Evolutionary conservation across 495 filamentous ascomycete genomes (phyloP).

Genomic region (Lophium mytilinum): DNA sequence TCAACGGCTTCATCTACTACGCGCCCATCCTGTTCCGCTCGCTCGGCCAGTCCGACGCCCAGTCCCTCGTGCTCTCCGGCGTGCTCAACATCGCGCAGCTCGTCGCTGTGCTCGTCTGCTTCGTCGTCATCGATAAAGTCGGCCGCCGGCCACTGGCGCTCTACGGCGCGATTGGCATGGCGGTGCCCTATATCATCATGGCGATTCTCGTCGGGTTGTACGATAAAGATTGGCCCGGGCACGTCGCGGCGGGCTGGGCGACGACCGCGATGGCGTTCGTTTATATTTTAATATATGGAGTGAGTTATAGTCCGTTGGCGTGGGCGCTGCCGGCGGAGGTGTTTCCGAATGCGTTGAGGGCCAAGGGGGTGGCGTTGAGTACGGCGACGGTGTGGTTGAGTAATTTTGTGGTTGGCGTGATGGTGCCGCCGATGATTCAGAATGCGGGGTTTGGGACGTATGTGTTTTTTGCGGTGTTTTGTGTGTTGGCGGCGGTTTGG

Average conservation of each 20-base stretch:
- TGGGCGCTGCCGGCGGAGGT: constrained; percentile 27
- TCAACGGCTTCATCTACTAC: constrained; percentile 42
- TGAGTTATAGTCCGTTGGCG: constrained; percentile 22
- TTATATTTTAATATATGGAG: constrained; percentile 24
- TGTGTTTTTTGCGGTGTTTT: constrained; percentile 51
- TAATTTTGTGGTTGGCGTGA: constrained; percentile 50
- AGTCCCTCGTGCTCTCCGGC: constrained; percentile 46
- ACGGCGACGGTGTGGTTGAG: constrained; percentile 50
- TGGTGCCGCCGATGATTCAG: constrained; percentile 47
- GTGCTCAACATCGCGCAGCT: constrained; percentile 47
- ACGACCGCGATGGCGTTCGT: constrained; percentile 26
- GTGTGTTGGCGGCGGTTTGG: constrained; percentile 46
- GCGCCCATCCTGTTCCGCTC: constrained; percentile 49
- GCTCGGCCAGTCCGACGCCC: constrained; percentile 47
- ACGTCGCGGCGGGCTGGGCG: constrained; percentile 27
- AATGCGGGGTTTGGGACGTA: constrained; percentile 49
- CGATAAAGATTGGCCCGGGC: constrained; percentile 17
- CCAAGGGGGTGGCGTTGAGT: constrained; percentile 33
- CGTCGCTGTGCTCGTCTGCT: constrained; percentile 18
- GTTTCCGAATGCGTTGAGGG: constrained; percentile 30
- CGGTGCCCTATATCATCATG: constrained; percentile 28
- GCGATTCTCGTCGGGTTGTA: constrained; percentile 30
- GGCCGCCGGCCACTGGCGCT: constrained; percentile 28
- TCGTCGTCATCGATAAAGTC: constrained; percentile 30
- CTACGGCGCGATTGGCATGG: constrained; percentile 24